A percentile compares a stretch with the other conserved stretches of the same genome.
phyloP scores from a whole-genome alignment of 192 early-diverging fungal genomes.

The Podila clonocystis region DNA sequence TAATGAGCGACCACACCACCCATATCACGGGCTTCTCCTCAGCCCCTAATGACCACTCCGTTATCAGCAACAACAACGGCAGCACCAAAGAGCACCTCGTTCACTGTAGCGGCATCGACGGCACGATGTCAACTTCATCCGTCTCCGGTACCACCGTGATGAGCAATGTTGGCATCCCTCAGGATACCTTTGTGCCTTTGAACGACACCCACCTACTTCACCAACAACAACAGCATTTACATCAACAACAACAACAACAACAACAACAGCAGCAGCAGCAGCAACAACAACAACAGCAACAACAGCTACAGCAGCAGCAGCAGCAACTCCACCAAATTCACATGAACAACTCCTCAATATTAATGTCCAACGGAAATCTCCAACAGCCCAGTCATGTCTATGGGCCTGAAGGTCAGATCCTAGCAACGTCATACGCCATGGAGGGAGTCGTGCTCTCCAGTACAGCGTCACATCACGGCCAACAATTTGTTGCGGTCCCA shows the following conservation, averaged over 20 bases:
- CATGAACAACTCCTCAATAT: constrained; percentile 10
- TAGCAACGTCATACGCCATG: constrained; percentile 37
- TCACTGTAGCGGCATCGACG: constrained; percentile 2
- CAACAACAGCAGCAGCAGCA: constrained; percentile 25
- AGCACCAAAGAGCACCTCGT: neutral
- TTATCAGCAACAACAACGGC: constrained; percentile 11
- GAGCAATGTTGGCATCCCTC: constrained; percentile 10
- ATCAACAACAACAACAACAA: constrained; percentile 16
- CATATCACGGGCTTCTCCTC: constrained; percentile 34
- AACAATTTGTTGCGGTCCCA: constrained; percentile 45
- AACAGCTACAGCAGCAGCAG: constrained; percentile 4
- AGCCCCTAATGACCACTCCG: constrained; percentile 43
- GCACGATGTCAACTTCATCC: constrained; percentile 5
- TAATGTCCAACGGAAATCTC: constrained; percentile 26
- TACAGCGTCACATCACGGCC: constrained; percentile 40
- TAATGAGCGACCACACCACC: constrained; percentile 31
- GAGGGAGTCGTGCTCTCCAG: constrained; percentile 41
- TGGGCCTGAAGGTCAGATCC: constrained; percentile 24
- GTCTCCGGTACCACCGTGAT: neutral
- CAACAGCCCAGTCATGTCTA: constrained; percentile 21
- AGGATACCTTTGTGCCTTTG: constrained; percentile 26
- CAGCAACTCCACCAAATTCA: constrained; percentile 29
- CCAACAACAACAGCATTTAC: constrained; percentile 1
- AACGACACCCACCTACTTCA: constrained; percentile 17
- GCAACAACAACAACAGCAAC: constrained; percentile 16